Conservation (phyloP, 2,329 filamentous ascomycete genomes). For the Aspergillus floridensis region DNA sequence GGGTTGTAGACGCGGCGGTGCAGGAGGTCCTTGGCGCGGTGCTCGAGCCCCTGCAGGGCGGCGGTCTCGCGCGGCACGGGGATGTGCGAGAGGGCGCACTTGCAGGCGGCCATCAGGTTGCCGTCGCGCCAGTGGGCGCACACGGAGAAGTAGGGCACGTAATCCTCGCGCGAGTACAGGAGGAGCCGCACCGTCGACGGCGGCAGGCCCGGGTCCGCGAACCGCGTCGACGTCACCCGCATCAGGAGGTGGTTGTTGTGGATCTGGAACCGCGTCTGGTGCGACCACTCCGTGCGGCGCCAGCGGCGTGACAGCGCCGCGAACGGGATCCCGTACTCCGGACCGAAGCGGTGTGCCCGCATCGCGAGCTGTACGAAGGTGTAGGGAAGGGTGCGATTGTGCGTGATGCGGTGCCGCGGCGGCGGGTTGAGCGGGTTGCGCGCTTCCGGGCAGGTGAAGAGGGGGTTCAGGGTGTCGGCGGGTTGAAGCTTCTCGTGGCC, state of each 20-base stretch:
- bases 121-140: constrained; percentile 64
- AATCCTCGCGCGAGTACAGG: constrained; percentile 60
- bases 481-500: constrained; percentile 56
- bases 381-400: constrained; percentile 56
- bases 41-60: constrained; percentile 42
- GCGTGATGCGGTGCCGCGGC: constrained; percentile 54
- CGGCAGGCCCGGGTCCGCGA: constrained; percentile 53
- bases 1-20: constrained; percentile 28
- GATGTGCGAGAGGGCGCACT: constrained; percentile 60
- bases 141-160: constrained; percentile 60
- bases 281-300: constrained; percentile 55
- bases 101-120: constrained; percentile 58
- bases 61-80: constrained; percentile 44
- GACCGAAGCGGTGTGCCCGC: constrained; percentile 49
- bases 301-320: constrained; percentile 54
- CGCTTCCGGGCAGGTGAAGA: constrained; percentile 56
- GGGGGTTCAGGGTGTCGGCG: constrained; percentile 53
- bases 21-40: constrained; percentile 39
- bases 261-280: constrained; percentile 55
- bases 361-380: constrained; percentile 58
- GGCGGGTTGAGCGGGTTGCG: constrained; percentile 48
- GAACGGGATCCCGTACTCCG: constrained; percentile 48
- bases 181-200: constrained; percentile 54
- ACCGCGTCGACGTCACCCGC: constrained; percentile 55
- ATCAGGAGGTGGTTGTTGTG: constrained; percentile 56